Evolutionary conservation across 192 early-diverging fungal genomes (phyloP).

Genomic region (Gamsiella multidivaricata): DNA sequence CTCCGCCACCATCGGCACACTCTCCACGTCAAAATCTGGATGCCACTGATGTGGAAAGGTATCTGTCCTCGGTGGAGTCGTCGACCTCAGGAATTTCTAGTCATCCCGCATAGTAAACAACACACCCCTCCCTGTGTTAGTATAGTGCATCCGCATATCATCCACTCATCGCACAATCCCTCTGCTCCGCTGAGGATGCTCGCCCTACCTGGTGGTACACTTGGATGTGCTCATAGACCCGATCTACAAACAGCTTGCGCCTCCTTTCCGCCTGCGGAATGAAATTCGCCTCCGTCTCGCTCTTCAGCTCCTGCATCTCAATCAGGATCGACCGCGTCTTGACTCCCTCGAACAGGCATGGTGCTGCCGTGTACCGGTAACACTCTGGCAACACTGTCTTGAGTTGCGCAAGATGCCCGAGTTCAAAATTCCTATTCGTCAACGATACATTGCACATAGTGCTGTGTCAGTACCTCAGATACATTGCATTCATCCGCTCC

Average conservation of each 20-base stretch:
- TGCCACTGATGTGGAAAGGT: constrained; percentile 39
- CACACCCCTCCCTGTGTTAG: too few relatives aligned
- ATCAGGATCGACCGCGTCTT: constrained; percentile 38
- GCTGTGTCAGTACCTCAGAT: background rate
- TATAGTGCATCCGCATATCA: too few relatives aligned
- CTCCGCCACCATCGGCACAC: constrained; percentile 28
- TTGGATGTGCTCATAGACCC: constrained; percentile 20
- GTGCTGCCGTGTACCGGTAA: constrained; percentile 21
- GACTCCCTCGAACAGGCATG: constrained; percentile 29
- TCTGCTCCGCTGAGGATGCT: too few relatives aligned
- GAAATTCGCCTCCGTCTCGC: constrained; percentile 10
- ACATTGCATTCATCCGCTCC: too few relatives aligned
- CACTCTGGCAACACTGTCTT: constrained; percentile 40
- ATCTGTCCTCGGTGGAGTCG: constrained; percentile 25
- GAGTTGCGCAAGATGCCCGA: constrained; percentile 46
- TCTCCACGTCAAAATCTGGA: constrained; percentile 46
- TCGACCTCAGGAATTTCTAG: constrained; percentile 33
- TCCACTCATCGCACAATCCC: too few relatives aligned
- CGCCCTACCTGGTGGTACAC: constrained; percentile 30
- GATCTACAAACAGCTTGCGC: constrained; percentile 11
- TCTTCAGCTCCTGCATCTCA: constrained; percentile 16
- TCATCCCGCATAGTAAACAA: background rate
- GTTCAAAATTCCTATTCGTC: constrained; percentile 44
- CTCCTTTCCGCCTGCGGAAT: constrained; percentile 22
- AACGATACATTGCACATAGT: too few relatives aligned